Evolutionary conservation across 805 yeast genomes (phyloP).

Genomic region (Huiozyma naganishii): DNA sequence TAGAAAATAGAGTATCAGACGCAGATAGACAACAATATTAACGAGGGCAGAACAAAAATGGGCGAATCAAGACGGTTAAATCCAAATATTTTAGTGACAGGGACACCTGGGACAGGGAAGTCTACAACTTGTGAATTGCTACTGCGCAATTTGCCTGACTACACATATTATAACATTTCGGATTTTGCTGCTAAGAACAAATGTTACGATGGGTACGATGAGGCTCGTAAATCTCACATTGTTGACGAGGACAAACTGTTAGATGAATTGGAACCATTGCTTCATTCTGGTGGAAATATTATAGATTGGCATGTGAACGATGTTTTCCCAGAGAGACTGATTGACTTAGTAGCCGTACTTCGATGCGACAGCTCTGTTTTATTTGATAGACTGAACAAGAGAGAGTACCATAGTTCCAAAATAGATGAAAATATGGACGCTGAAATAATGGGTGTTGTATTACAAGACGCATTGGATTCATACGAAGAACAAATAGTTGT

Average conservation of each 20-base stretch:
- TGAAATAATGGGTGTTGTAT: constrained; percentile 89
- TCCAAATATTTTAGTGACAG: constrained; percentile 82
- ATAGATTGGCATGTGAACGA: constrained; percentile 98
- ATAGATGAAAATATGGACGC: constrained; percentile 89
- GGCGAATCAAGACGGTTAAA: constrained; percentile 16
- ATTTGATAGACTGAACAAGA: constrained; percentile 60
- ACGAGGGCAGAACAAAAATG: not conserved
- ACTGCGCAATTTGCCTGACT: constrained; percentile 26
- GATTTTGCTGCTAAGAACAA: constrained; percentile 70
- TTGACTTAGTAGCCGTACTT: constrained; percentile 85
- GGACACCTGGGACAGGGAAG: constrained; percentile 65
- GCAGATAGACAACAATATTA: too few species aligned
- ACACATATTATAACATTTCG: constrained; percentile 52
- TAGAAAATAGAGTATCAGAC: too few species aligned
- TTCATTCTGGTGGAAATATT: constrained; percentile 78
- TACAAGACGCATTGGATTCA: constrained; percentile 76
- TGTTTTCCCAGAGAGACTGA: constrained; percentile 82
- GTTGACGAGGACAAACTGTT: constrained; percentile 87
- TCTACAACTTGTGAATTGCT: constrained; percentile 23
- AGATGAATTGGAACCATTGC: constrained; percentile 67
- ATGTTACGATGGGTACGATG: constrained; percentile 78
- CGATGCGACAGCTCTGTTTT: constrained; percentile 63
- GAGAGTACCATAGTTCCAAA: constrained; percentile 74
- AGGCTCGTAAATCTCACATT: constrained; percentile 70
- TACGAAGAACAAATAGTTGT: constrained; percentile 76